phyloP scores from a whole-genome alignment of 805 yeast genomes.

The Kodamaea hsintzibuensis region DNA sequence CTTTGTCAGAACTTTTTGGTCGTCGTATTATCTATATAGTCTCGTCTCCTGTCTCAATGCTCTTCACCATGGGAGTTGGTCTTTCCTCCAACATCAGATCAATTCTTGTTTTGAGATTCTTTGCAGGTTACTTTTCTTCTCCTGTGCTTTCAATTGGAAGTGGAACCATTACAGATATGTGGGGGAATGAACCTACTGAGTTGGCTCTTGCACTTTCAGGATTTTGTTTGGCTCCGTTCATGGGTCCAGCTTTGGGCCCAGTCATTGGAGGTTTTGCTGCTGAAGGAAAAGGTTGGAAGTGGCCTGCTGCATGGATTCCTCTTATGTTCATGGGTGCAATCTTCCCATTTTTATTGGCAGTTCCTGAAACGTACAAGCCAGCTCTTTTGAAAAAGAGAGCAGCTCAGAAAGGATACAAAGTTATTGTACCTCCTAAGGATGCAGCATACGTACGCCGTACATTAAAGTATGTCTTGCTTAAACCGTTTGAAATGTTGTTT shows the following conservation, averaged over 20 bases:
- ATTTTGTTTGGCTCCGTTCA: conserved; percentile 77
- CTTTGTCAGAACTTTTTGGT: conserved; percentile 69
- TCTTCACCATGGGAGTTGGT: conserved; percentile 75
- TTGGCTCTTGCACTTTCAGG: conserved; percentile 72
- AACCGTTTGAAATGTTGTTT: conserved; percentile 68
- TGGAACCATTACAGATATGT: conserved; percentile 79
- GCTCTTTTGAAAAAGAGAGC: conserved; percentile 64
- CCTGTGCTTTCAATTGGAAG: conserved; percentile 85
- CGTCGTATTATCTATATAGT: conserved; percentile 59
- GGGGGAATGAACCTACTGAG: conserved; percentile 54
- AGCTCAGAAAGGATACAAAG: conserved; percentile 53
- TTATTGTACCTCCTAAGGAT: conserved; percentile 35
- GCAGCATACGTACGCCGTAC: conserved; percentile 44
- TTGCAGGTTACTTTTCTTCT: conserved; percentile 74
- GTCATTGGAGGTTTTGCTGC: conserved; percentile 73
- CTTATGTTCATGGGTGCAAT: conserved; percentile 65
- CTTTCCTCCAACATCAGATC: conserved; percentile 59
- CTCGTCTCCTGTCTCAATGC: conserved; percentile 66
- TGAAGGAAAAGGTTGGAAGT: conserved; percentile 63
- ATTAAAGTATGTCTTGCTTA: conserved; percentile 51
- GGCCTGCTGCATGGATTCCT: conserved; percentile 69
- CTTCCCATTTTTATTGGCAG: conserved; percentile 47
- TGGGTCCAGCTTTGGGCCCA: conserved; percentile 80
- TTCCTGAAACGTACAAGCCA: conserved; percentile 78
- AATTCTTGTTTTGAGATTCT: conserved; percentile 67